Base-by-base conservation (phyloP, 2,329 filamentous ascomycete species). In the Fusarium algeriense region DNA sequence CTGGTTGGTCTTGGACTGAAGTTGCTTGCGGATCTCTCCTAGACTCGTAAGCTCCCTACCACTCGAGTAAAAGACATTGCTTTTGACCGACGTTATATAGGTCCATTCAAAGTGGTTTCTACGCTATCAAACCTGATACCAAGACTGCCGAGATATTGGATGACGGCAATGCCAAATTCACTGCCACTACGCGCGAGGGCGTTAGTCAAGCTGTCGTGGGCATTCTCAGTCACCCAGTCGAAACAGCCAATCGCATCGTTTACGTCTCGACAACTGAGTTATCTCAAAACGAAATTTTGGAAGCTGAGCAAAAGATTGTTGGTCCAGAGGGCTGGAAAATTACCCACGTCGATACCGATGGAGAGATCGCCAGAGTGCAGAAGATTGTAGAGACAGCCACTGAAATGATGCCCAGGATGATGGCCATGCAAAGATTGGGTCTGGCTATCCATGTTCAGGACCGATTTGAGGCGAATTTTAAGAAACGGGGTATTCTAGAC, bases 41-140 rank as follows among this genome's bases (percentile, higher is more conserved):
- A 28, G 48, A 38, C 23, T 26, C 38, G 35, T 40, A 37, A 40
- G 34, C 3, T 8, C 19, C 17, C 14, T n/a, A 2, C 4, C 5
- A 12, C n/a, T 15, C 15, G 8, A 4, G 2, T 30, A 8, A 9
- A n/a, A 34, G 9, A 10, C 9, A 5, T 7, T 5, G 15, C 10
- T n/a, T 6, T 20, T 26, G 3, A n/a, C 8, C 26, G 44, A n/a
- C 3, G 2, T 19, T 13, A n/a, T 34, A 14, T 34, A 44, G 28
- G 6, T 23, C 7, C 6, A 14, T 45, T 2, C 8, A 34, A 26
- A 14, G 26, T 7, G n/a, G 8, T 0, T 44, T n/a, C 5, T 54
- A 43, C 15, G 28, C 11, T 7, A 15, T 45, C 3, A 12, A 15
- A 1, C n/a, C 6, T 5, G 4, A 10, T 13, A 8, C 1, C 11